phyloP scores from a whole-genome alignment of 768 basidiomycete species.

The Lactarius pseudohatsudake region DNA sequence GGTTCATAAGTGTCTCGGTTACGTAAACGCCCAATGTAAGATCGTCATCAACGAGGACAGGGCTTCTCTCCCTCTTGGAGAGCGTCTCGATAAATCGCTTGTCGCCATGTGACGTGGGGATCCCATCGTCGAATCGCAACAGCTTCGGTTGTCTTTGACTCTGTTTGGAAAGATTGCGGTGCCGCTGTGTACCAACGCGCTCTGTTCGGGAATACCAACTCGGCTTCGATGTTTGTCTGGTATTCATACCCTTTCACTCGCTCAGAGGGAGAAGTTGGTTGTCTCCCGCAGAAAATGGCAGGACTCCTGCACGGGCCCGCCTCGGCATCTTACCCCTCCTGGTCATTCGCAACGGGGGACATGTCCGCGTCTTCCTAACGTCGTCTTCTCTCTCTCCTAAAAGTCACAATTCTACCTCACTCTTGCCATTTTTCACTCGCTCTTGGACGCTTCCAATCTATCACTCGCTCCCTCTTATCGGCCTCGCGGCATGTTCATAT shows the following conservation, averaged over 20 bases:
- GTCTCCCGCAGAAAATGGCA: conserved; percentile 23
- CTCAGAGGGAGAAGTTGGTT: conserved; percentile 15
- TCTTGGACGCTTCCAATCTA: conserved; percentile 14
- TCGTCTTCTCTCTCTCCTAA: conserved; percentile 14
- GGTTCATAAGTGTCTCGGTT: background rate
- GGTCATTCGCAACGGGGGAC: conserved; percentile 2
- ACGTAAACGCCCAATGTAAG: background rate
- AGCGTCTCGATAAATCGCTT: conserved; percentile 20
- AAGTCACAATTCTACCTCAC: conserved; percentile 7
- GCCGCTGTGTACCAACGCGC: background rate
- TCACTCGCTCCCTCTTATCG: conserved; percentile 13
- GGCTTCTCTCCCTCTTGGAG: conserved; percentile 1
- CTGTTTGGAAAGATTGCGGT: conserved; percentile 23
- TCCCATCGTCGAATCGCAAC: conserved; percentile 11
- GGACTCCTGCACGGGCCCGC: conserved; percentile 16
- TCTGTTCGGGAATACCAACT: conserved; percentile 15
- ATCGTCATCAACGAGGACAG: background rate
- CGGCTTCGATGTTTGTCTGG: conserved; percentile 20
- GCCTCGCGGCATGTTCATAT: conserved; percentile 24
- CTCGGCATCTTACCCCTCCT: conserved; percentile 15
- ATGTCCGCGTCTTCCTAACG: background rate
- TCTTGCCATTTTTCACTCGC: conserved; percentile 15
- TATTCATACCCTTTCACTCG: conserved; percentile 17
- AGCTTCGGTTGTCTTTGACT: conserved; percentile 4
- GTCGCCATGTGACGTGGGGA: conserved; percentile 17